These are phyloP conservation scores for Austroboletus olivaceoglutinosus DNA, from an alignment of 1,284 basidiomycete genomes.

Conservation along the genomic window DNA sequence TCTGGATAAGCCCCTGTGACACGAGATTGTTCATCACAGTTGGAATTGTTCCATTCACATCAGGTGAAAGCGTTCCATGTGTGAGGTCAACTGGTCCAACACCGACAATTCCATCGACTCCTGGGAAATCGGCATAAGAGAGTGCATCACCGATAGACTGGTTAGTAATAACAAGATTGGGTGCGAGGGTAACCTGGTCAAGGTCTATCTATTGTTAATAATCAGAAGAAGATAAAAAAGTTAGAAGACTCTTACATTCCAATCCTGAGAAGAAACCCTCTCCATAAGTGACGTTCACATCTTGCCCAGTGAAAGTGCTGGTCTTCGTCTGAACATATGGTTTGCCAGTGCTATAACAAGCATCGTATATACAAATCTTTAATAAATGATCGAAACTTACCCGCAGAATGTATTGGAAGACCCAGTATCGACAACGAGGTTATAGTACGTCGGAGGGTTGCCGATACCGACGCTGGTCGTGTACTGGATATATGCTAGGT, in stretches of 20 bases:
- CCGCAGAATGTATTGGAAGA: slow-evolving; percentile 36
- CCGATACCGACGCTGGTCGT: slow-evolving; percentile 25
- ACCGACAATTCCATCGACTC: slow-evolving; percentile 26
- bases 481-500: slow-evolving; percentile 21
- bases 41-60: slow-evolving; percentile 12
- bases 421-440: slow-evolving; percentile 31
- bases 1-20: slow-evolving; percentile 15
- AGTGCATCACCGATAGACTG: slow-evolving; percentile 29
- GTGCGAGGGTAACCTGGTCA: slow-evolving; percentile 21
- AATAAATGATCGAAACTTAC: slow-evolving; percentile 14
- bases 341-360: slow-evolving; percentile 11
- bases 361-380: not conserved
- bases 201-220: slow-evolving; percentile 13
- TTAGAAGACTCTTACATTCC: slow-evolving; percentile 19
- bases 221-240: not conserved
- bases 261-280: slow-evolving; percentile 18
- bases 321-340: slow-evolving; percentile 24
- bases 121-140: slow-evolving; percentile 4
- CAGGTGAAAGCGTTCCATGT: slow-evolving; percentile 3
- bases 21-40: slow-evolving; percentile 28
- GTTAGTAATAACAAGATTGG: slow-evolving; percentile 18
- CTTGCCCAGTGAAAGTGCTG: slow-evolving; percentile 23
- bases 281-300: slow-evolving; percentile 25
- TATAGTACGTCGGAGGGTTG: slow-evolving; percentile 21
- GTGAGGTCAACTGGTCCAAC: slow-evolving; percentile 29